Evolutionary conservation across 1,139 yeast genomes (phyloP), one percentile per base, ranked within the genome.

Genomic region (Debaryomycetaceae sp.): DNA sequence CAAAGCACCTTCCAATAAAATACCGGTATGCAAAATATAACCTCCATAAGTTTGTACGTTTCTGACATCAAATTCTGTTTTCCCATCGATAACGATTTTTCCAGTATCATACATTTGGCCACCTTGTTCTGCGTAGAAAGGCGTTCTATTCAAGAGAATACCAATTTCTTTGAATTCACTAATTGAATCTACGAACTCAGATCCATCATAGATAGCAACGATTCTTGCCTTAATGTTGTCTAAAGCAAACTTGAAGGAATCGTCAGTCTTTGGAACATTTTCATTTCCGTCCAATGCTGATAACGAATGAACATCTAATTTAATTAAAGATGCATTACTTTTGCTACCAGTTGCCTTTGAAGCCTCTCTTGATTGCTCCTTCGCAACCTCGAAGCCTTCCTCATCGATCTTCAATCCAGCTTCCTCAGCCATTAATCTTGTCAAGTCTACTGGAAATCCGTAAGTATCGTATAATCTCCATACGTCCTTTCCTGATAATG

Each of bases 401-500:
- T 89, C 96, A 64, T 93, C 97, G 54, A 93, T 91, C 57, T 83
- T 84, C 57, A 93, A 78, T n/a, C 95, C 96, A 46, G 95, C 89
- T 71, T 93, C 99, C 69, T 91, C 98, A 39, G 99, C 99, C 99
- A 93, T 95, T 63, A 93, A 80, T 64, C 96, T 83, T 36, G 99
- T 95, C 65, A 93, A 81, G 69, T 93, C 99, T 44, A 90, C 97
- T 37, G 99, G 99, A 87, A 93, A 93, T 46, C 99, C 99, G 62
- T 91, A 93, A n/a, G 99, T 95, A 60, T 93, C 99, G 58, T 95
- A 95, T 59, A 93, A 76, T 70, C 99, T 83, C 99, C 99, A 93
- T 37, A 93, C 99, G 62, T 93, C 97, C 59, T 81, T 84, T 63
- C 99, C 99, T 42, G 88, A 81, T 50, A 93, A 78, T 37, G 86